These are phyloP conservation scores for Colletotrichum viniferum DNA, from an alignment of 2,329 filamentous ascomycete species.

Conservation along the genomic window DNA sequence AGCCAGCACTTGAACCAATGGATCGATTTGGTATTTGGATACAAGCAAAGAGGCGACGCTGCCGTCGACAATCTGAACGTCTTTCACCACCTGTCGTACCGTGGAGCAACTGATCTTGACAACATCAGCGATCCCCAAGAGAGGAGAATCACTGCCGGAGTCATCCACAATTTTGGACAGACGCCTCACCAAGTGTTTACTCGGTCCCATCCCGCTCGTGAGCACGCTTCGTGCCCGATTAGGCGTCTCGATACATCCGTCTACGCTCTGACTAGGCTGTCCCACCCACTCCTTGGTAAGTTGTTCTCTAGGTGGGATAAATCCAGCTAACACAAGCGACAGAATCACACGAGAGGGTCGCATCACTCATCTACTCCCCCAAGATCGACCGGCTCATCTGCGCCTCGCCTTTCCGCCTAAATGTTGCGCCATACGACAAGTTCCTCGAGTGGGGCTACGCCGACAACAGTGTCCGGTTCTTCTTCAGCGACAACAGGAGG, in stretches of 20 bases:
- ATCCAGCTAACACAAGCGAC: conserved; percentile 4
- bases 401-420: conserved; percentile 82
- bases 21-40: conserved; percentile 96
- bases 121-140: conserved; percentile 88
- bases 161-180: conserved; percentile 98
- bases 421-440: conserved; percentile 90
- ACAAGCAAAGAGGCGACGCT: conserved; percentile 90
- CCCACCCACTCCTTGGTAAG: conserved; percentile 75
- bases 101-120: conserved; percentile 91
- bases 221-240: conserved; percentile 67
- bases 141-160: conserved; percentile 85
- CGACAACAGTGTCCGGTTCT: conserved; percentile 92
- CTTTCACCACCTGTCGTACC: conserved; percentile 94
- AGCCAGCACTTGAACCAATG: conserved; percentile 88
- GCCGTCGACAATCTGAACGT: conserved; percentile 92
- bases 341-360: conserved; percentile 78
- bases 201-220: conserved; percentile 77
- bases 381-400: conserved; percentile 85
- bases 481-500: conserved; percentile 81
- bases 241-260: conserved; percentile 79
- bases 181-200: conserved; percentile 95
- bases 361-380: conserved; percentile 76
- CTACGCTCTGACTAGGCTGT: conserved; percentile 76
- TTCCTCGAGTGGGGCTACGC: conserved; percentile 97
- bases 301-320: background rate